Percentiles rank a stretch among this genome's conserved stretches.
These are phyloP conservation scores for Phytophthora pistaciae DNA, from an alignment of 352 stramenopile genomes.

Conservation along the genomic window DNA sequence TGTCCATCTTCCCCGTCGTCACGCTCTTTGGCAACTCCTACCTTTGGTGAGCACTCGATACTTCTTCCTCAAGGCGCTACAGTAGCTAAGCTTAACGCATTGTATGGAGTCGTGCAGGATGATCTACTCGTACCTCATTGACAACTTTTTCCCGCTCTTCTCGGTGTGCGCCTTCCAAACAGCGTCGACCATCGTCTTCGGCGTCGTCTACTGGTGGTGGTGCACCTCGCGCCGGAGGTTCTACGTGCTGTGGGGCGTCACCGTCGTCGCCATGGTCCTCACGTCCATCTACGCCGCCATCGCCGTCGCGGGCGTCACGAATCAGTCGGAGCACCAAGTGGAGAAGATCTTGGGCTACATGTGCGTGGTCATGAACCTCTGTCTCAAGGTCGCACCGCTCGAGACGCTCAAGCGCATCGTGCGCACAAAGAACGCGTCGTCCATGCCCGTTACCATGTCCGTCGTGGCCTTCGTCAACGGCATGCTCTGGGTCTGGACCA, in stretches of 20 bases:
- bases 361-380: slow-evolving; percentile 21
- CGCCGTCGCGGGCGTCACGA: slow-evolving; percentile 9
- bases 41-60: slow-evolving; percentile 15
- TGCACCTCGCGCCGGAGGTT: slow-evolving; percentile 8
- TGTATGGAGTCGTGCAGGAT: slow-evolving; percentile 17
- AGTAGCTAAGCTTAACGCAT: neutral
- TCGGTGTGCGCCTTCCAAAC: slow-evolving; percentile 32
- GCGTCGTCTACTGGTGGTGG: slow-evolving; percentile 37
- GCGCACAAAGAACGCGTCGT: slow-evolving; percentile 17
- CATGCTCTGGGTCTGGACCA: slow-evolving; percentile 11
- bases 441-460: slow-evolving; percentile 20
- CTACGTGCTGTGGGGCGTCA: slow-evolving; percentile 13
- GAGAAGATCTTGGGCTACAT: slow-evolving; percentile 20
- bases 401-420: slow-evolving; percentile 21
- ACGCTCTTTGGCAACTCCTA: slow-evolving; percentile 35
- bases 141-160: slow-evolving; percentile 48
- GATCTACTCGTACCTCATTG: slow-evolving; percentile 42
- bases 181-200: slow-evolving; percentile 30
- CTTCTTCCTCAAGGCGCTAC: neutral
- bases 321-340: slow-evolving; percentile 19
- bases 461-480: slow-evolving; percentile 16
- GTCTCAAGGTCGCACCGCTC: slow-evolving; percentile 21
- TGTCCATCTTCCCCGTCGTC: slow-evolving; percentile 39
- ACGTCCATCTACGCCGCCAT: slow-evolving; percentile 12
- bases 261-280: neutral